Base-by-base conservation (phyloP, 179 eudicot species). In the Silene vulgaris region DNA sequence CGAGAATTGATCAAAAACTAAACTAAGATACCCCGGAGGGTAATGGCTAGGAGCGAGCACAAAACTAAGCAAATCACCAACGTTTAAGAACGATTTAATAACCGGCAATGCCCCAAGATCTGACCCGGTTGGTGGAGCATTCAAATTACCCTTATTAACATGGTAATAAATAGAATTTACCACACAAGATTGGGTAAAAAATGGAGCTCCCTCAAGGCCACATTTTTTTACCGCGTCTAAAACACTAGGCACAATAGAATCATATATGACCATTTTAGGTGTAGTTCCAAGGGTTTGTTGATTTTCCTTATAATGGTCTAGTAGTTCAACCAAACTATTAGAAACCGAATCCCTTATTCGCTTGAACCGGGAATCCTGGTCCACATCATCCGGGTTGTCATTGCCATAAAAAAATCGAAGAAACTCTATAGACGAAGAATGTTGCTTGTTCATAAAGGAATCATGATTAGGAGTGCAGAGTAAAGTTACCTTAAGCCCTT, bases 171-270 rank as follows among this genome's bases (percentile, higher is more conserved):
- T 74, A 0, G 71, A 52, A 73, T 75, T 75, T 9, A 81, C 84
- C 61, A 77, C 26, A 64, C 82, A 77, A 29, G 82, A 74, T 62
- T 84, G 83, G 48, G 83, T 80, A 29, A 80, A 80, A 26, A 80
- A 80, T 5, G 83, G 80, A 30, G 74, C 80, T 1, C 71, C 80
- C 54, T 67, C 12, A 60, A 80, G 19, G 3, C 80, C 80, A 67
- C 71, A 9, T 11, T 80, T 57, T 45, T 7, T 73, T 0, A 68
- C 77, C 16, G 73, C 80, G 60, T 80, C 50, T 26, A 80, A 80
- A 8, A 76, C 69, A 68, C 72, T 54, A 65, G 80, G 77, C 77
- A 76, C 61, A 2, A 76, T 8, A 29, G 83, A 28, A 35, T 80
- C 77, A 61, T 80, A 80, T 11, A 80, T 52, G 28, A 80, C 71